Percentiles rank a stretch among this genome's conserved stretches.
Conservation (phyloP, 2,329 filamentous ascomycete species). For the Hymenoscyphus linearis region DNA sequence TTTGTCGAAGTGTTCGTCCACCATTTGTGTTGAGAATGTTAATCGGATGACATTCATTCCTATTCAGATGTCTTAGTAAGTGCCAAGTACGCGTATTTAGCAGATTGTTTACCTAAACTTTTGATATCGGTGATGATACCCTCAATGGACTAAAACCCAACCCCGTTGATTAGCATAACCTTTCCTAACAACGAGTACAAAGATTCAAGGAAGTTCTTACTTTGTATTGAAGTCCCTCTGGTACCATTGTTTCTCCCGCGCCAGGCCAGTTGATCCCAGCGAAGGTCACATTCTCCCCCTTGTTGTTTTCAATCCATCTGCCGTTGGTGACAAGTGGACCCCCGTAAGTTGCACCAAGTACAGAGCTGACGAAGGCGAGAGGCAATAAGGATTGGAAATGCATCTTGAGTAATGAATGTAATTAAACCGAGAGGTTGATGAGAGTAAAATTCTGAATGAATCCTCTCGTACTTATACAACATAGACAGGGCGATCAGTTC, state of each 20-base stretch:
- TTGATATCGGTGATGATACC: constrained; percentile 51
- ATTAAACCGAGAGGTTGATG: not conserved
- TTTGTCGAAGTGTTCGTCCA: constrained; percentile 49
- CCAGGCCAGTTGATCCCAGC: constrained; percentile 61
- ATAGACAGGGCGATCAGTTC: too few relatives aligned
- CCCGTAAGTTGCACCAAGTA: constrained; percentile 10
- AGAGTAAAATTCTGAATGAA: not conserved
- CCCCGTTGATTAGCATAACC: not conserved
- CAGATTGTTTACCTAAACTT: constrained; percentile 39
- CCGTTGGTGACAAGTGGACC: constrained; percentile 30
- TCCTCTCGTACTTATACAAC: not conserved
- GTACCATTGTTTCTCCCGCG: constrained; percentile 56
- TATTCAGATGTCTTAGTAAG: not conserved
- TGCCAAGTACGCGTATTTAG: not conserved
- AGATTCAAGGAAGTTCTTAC: not conserved
- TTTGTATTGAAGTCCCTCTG: constrained; percentile 54
- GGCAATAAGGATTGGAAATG: constrained; percentile 1
- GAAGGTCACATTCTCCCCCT: constrained; percentile 41
- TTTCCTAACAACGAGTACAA: not conserved
- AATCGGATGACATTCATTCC: constrained; percentile 49
- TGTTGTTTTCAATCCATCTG: constrained; percentile 36
- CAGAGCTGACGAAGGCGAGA: not conserved
- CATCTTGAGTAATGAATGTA: not conserved
- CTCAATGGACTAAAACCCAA: constrained; percentile 39
- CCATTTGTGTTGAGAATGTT: constrained; percentile 56